Conservation (phyloP, 371 early-diverging fungal genomes). For the Mycotypha africana region DNA sequence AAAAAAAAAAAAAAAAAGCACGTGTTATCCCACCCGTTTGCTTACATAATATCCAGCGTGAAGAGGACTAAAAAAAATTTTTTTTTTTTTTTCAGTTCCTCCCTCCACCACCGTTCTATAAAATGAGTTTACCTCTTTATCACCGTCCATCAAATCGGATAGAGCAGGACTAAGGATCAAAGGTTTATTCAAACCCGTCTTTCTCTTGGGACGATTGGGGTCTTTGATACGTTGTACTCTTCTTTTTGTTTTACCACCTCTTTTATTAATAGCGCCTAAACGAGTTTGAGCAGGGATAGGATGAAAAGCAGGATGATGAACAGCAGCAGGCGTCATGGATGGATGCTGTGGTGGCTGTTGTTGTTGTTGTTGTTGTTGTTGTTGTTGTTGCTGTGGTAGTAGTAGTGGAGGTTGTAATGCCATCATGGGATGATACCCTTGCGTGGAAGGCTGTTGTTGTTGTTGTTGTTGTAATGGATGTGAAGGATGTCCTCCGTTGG, state of each 20-base stretch:
- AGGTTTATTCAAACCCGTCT: slow-evolving; percentile 48
- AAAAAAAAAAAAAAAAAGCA: not conserved
- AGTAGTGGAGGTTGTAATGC: too few species aligned
- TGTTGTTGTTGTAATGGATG: too few species aligned
- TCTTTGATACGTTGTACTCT: slow-evolving; percentile 15
- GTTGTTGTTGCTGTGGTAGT: too few species aligned
- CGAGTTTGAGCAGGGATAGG: not conserved
- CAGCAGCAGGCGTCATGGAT: not conserved
- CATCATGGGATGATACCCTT: too few species aligned
- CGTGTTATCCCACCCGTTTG: too few species aligned
- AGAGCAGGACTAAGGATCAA: slow-evolving; percentile 43
- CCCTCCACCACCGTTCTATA: too few species aligned
- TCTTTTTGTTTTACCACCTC: slow-evolving; percentile 16
- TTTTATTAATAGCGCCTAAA: slow-evolving; percentile 2
- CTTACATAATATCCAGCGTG: too few species aligned
- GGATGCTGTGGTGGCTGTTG: slow-evolving; percentile 1
- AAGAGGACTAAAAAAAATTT: not conserved
- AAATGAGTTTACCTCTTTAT: slow-evolving; percentile 30
- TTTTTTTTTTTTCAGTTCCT: not conserved
- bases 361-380: slow-evolving; percentile 1
- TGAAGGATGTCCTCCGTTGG: too few species aligned
- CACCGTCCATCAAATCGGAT: slow-evolving; percentile 44
- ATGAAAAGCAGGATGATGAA: not conserved
- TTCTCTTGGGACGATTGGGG: slow-evolving; percentile 45
- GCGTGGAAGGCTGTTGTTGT: too few species aligned